Conservation (phyloP, 1,284 basidiomycete species). For the Puccinia hordei region DNA sequence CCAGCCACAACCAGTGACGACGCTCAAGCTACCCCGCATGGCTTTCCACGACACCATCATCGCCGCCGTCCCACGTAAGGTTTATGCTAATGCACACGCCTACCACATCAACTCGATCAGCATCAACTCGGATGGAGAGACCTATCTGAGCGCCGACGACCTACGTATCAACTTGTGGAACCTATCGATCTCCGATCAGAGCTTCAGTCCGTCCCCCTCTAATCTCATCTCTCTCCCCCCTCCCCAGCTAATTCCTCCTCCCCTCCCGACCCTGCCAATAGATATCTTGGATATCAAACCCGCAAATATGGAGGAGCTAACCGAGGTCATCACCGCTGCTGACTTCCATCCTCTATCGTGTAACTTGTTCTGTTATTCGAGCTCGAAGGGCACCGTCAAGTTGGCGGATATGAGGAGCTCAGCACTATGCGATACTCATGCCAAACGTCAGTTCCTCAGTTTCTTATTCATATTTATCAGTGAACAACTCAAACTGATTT, state of each 20-base stretch:
- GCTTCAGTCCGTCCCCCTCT: conserved; percentile 77
- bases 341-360: conserved; percentile 98
- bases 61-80: conserved; percentile 95
- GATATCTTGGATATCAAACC: conserved; percentile 99
- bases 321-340: conserved; percentile 98
- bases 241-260: conserved; percentile 3
- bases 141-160: conserved; percentile 98
- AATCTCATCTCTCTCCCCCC: not conserved
- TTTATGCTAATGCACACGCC: conserved; percentile 98
- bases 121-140: conserved; percentile 99
- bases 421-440: conserved; percentile 91
- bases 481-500: conserved; percentile 29
- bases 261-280: conserved; percentile 59
- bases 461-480: conserved; percentile 17
- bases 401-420: conserved; percentile 99
- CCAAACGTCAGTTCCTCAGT: conserved; percentile 74
- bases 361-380: conserved; percentile 99
- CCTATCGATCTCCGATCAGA: conserved; percentile 95
- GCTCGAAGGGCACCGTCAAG: conserved; percentile 99
- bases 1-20: conserved; percentile 62
- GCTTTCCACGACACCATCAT: conserved; percentile 95
- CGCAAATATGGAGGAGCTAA: conserved; percentile 99
- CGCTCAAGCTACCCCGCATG: conserved; percentile 83
- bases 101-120: conserved; percentile 99
- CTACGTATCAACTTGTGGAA: conserved; percentile 98